Evolutionary conservation across 2,329 filamentous ascomycete genomes (phyloP).

Genomic region (Penicillium sp.): DNA sequence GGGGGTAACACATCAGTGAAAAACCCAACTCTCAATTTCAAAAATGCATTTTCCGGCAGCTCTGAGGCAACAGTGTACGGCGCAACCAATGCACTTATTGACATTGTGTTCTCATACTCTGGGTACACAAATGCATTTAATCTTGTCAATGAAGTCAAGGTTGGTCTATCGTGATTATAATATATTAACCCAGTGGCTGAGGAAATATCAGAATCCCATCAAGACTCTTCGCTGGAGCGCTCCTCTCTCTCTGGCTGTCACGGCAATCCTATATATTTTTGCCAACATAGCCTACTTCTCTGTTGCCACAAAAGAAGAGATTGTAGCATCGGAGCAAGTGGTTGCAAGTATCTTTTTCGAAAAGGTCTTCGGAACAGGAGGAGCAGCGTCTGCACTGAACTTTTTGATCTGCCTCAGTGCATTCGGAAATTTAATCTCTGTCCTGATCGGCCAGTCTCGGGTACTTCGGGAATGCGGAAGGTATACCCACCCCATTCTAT

Average conservation of each 20-base stretch:
- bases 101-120: constrained; percentile 59
- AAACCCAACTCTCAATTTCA: constrained; percentile 57
- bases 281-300: constrained; percentile 64
- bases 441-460: constrained; percentile 56
- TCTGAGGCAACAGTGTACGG: constrained; percentile 47
- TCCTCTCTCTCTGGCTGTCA: constrained; percentile 51
- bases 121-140: constrained; percentile 64
- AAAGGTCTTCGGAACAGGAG: constrained; percentile 54
- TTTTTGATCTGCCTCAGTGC: constrained; percentile 58
- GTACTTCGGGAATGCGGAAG: constrained; percentile 61
- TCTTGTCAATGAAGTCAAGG: constrained; percentile 61
- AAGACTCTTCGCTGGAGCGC: constrained; percentile 55
- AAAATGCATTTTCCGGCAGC: constrained; percentile 54
- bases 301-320: constrained; percentile 55
- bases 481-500: constrained; percentile 24
- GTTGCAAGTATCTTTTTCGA: constrained; percentile 61
- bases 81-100: constrained; percentile 58
- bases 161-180: constrained; percentile 11
- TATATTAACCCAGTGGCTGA: neutral
- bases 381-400: constrained; percentile 56
- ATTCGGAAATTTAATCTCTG: constrained; percentile 60
- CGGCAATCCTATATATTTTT: constrained; percentile 58
- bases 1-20: constrained; percentile 54
- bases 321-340: constrained; percentile 54
- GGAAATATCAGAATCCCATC: constrained; percentile 52